Evolutionary conservation across 2,329 filamentous ascomycete genomes (phyloP).

Genomic region (Acarospora socialis): DNA sequence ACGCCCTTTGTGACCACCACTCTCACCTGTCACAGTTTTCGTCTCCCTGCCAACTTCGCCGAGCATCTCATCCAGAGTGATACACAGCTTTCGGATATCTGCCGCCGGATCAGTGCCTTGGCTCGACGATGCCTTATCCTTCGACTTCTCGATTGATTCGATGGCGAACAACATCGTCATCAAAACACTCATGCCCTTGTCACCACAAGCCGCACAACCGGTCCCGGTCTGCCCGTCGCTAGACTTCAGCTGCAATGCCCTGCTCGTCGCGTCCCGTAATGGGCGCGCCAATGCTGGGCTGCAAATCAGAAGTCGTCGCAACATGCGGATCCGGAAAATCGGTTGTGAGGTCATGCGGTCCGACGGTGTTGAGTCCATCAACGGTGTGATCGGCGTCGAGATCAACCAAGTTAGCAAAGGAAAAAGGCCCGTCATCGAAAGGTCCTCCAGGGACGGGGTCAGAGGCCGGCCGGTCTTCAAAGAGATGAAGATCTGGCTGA

Average conservation of each 20-base stretch:
- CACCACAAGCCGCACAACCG: conserved; percentile 21
- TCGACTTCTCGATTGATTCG: conserved; percentile 27
- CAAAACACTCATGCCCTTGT: conserved; percentile 29
- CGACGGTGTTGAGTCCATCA: conserved; percentile 30
- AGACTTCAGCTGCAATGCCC: conserved; percentile 37
- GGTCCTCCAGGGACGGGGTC: conserved; percentile 41
- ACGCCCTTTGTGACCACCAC: background rate
- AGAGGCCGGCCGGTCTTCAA: conserved; percentile 65
- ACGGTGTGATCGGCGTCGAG: conserved; percentile 35
- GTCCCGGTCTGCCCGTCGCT: conserved; percentile 24
- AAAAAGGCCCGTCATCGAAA: conserved; percentile 27
- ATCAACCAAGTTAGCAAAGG: conserved; percentile 42
- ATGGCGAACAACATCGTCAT: conserved; percentile 33
- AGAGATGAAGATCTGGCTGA: conserved; percentile 61
- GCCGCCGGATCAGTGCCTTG: background rate
- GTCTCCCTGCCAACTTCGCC: background rate
- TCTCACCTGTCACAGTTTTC: background rate
- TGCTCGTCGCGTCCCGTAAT: conserved; percentile 38
- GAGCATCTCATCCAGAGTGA: background rate
- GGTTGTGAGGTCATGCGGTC: conserved; percentile 34
- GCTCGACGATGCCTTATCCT: background rate
- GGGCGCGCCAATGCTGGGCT: conserved; percentile 41
- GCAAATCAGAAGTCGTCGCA: conserved; percentile 36
- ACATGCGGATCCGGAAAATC: conserved; percentile 35
- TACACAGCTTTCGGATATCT: background rate